Conservation (phyloP, 495 filamentous ascomycete genomes). For the Aspergillus ellipticus region DNA sequence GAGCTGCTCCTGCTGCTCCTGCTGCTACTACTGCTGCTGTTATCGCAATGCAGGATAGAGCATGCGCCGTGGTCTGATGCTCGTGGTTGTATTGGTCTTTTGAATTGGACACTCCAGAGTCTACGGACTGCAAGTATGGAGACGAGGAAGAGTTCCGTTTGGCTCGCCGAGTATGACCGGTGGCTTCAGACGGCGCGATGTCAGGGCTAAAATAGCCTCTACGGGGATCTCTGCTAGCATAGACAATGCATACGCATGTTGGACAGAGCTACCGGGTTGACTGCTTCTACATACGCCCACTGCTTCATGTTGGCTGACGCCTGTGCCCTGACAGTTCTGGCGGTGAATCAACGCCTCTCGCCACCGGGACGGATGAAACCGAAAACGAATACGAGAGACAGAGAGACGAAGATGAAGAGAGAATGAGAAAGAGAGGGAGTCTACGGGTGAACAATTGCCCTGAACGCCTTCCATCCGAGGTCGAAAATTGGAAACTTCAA, state of each 20-base stretch:
- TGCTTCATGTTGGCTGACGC: neutral
- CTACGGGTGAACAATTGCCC: neutral
- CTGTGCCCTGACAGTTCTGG: no score
- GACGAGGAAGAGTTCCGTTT: neutral
- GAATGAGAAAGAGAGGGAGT: neutral
- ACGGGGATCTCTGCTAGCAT: neutral
- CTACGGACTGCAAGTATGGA: neutral
- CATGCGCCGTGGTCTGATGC: neutral
- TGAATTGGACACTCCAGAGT: neutral
- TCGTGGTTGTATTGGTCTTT: neutral
- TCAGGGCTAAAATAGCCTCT: neutral
- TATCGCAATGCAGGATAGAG: neutral
- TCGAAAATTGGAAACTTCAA: slow-evolving; percentile 7
- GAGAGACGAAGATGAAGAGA: no score
- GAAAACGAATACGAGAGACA: no score
- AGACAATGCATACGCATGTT: neutral
- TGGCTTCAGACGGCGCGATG: neutral
- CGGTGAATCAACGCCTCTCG: neutral
- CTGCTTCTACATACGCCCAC: neutral
- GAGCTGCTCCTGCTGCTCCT: no score
- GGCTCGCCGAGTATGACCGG: neutral
- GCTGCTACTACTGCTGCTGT: neutral
- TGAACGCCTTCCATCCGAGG: neutral
- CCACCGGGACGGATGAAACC: no score
- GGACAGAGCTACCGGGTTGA: neutral